These are phyloP conservation scores for Quercus phellos DNA, from an alignment of 331 rosid genomes.

Conservation along the genomic window DNA sequence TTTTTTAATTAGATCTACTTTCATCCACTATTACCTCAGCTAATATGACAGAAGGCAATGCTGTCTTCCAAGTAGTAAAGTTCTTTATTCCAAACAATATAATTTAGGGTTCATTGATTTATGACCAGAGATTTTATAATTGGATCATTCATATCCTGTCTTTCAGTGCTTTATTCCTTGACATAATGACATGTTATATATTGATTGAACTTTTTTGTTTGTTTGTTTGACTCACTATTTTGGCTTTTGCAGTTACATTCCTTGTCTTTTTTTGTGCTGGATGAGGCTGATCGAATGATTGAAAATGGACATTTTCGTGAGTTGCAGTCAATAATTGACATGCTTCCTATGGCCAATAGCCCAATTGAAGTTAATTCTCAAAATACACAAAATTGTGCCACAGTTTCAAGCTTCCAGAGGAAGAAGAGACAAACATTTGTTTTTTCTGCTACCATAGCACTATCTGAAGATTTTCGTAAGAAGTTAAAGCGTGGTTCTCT, in stretches of 20 bases:
- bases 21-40: background rate
- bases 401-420: conserved; percentile 60
- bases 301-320: conserved; percentile 88
- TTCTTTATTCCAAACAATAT: background rate
- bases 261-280: conserved; percentile 88
- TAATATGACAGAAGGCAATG: background rate
- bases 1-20: background rate
- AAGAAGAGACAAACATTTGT: conserved; percentile 97
- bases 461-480: conserved; percentile 88
- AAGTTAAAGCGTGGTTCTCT: conserved; percentile 65
- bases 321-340: conserved; percentile 86
- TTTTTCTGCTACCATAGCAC: conserved; percentile 88
- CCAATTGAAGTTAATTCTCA: conserved; percentile 40
- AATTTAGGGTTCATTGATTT: background rate
- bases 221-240: conserved; percentile 9
- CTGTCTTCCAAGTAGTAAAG: background rate
- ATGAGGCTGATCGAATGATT: conserved; percentile 98
- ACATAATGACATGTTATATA: background rate
- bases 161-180: background rate
- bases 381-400: conserved; percentile 36
- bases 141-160: background rate
- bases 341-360: conserved; percentile 65
- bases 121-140: background rate
- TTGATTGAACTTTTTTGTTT: conserved; percentile 7
- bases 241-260: conserved; percentile 75